phyloP scores from a whole-genome alignment of 2,329 filamentous ascomycete species.

The Diaporthe vexans region DNA sequence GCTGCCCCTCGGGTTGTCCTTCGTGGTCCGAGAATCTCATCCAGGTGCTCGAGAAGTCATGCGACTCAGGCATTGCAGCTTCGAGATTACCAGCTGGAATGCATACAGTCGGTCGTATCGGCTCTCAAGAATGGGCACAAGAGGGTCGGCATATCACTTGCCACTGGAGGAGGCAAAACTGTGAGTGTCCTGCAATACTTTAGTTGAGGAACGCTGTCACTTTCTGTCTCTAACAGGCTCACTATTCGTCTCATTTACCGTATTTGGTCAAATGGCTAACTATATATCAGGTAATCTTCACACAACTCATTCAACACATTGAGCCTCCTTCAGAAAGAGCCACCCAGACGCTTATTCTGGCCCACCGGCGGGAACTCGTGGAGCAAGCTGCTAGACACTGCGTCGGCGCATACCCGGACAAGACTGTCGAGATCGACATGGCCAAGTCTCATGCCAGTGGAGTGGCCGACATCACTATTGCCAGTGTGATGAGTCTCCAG shows the following conservation, averaged over 20 bases:
- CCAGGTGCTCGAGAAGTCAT: conserved; percentile 21
- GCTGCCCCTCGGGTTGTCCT: not conserved
- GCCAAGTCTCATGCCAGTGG: conserved; percentile 82
- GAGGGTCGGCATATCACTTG: conserved; percentile 85
- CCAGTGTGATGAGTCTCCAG: conserved; percentile 87
- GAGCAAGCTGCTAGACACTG: conserved; percentile 95
- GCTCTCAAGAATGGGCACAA: conserved; percentile 80
- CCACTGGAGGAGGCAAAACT: conserved; percentile 91
- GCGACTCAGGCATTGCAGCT: conserved; percentile 56
- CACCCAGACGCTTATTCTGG: conserved; percentile 88
- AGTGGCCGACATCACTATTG: conserved; percentile 90
- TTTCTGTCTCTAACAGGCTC: not conserved
- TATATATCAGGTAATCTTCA: conserved; percentile 86
- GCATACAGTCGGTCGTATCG: conserved; percentile 83
- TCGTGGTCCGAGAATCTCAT: not conserved
- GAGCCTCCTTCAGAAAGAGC: conserved; percentile 67
- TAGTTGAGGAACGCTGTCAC: not conserved
- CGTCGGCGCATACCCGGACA: conserved; percentile 81
- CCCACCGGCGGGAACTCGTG: conserved; percentile 92
- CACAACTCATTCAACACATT: conserved; percentile 89
- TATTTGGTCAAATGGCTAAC: not conserved
- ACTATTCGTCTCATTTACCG: not conserved
- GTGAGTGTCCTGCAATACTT: conserved; percentile 58
- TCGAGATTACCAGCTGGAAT: conserved; percentile 91
- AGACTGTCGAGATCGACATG: conserved; percentile 93